phyloP scores from a whole-genome alignment of 371 early-diverging fungal species.

The Syncephalastrum monosporum region DNA sequence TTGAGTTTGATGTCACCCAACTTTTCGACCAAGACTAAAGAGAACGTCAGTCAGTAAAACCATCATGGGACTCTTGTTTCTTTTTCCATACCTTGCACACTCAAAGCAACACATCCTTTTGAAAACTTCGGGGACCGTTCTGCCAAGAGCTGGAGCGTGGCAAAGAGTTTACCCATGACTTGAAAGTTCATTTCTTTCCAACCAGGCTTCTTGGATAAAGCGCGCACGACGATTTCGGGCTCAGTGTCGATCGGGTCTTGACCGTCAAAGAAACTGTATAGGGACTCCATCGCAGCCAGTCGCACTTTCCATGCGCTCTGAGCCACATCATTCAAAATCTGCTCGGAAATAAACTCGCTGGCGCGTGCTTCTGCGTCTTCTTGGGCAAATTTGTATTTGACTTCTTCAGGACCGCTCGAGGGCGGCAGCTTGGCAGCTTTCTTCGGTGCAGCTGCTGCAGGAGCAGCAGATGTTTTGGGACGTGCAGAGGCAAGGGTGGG shows the following conservation, averaged over 20 bases:
- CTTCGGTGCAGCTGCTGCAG: slow-evolving; percentile 41
- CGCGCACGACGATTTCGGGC: slow-evolving; percentile 82
- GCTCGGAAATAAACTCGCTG: slow-evolving; percentile 62
- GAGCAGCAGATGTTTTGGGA: slow-evolving; percentile 35
- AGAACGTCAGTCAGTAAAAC: background rate
- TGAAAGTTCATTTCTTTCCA: slow-evolving; percentile 98
- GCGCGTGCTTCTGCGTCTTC: slow-evolving; percentile 69
- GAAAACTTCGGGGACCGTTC: slow-evolving; percentile 61
- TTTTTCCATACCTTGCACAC: slow-evolving; percentile 52
- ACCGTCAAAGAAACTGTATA: slow-evolving; percentile 61
- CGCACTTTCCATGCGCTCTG: slow-evolving; percentile 87
- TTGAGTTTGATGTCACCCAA: slow-evolving; percentile 93
- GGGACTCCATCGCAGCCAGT: slow-evolving; percentile 80
- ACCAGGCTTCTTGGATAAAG: slow-evolving; percentile 81
- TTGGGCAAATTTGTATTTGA: slow-evolving; percentile 63
- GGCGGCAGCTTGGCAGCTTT: slow-evolving; percentile 50
- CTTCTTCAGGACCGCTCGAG: slow-evolving; percentile 59
- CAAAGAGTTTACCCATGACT: slow-evolving; percentile 67
- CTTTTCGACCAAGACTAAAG: slow-evolving; percentile 77
- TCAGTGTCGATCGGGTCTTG: slow-evolving; percentile 55
- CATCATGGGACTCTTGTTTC: background rate
- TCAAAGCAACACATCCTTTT: slow-evolving; percentile 75
- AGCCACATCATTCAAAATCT: slow-evolving; percentile 58
- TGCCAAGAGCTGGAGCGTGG: slow-evolving; percentile 68
- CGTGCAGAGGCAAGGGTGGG: slow-evolving; percentile 42